These are phyloP conservation scores for Metarhizium album DNA, from an alignment of 2,329 filamentous ascomycete species.

Conservation along the genomic window DNA sequence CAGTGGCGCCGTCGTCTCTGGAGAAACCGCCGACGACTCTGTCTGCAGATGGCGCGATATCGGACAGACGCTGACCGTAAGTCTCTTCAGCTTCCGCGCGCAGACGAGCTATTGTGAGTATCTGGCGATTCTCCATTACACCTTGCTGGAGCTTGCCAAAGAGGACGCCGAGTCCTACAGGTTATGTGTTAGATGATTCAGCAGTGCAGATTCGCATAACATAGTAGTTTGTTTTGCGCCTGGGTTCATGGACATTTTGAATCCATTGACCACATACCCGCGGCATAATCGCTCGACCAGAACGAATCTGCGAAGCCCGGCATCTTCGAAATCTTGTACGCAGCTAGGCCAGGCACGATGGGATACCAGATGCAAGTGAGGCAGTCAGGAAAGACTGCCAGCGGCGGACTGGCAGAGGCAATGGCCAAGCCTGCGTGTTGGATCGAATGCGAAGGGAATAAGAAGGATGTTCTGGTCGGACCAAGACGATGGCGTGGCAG, in stretches of 20 bases:
- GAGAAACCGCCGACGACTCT: slow-evolving; percentile 74
- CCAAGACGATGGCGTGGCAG: neutral
- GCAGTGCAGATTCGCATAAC: neutral
- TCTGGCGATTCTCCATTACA: slow-evolving; percentile 86
- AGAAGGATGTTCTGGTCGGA: neutral
- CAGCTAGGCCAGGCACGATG: slow-evolving; percentile 2
- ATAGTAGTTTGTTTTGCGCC: neutral
- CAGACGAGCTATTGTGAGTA: slow-evolving; percentile 83
- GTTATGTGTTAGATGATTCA: neutral
- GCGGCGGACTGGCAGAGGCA: neutral
- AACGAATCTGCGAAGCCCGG: slow-evolving; percentile 90
- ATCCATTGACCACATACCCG: slow-evolving; percentile 45
- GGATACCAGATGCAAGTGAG: neutral
- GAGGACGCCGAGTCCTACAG: slow-evolving; percentile 70
- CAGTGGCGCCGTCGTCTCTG: slow-evolving; percentile 89
- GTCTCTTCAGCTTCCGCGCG: slow-evolving; percentile 90
- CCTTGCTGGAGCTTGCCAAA: slow-evolving; percentile 97
- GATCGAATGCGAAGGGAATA: neutral
- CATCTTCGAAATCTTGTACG: slow-evolving; percentile 47
- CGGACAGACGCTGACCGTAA: slow-evolving; percentile 70
- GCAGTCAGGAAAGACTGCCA: neutral
- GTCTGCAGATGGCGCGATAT: slow-evolving; percentile 75
- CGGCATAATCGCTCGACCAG: slow-evolving; percentile 96
- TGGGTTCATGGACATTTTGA: neutral
- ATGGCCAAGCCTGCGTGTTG: neutral